Evolutionary conservation across 371 early-diverging fungal species (phyloP).

Genomic region (Furculomyces boomerangus): DNA sequence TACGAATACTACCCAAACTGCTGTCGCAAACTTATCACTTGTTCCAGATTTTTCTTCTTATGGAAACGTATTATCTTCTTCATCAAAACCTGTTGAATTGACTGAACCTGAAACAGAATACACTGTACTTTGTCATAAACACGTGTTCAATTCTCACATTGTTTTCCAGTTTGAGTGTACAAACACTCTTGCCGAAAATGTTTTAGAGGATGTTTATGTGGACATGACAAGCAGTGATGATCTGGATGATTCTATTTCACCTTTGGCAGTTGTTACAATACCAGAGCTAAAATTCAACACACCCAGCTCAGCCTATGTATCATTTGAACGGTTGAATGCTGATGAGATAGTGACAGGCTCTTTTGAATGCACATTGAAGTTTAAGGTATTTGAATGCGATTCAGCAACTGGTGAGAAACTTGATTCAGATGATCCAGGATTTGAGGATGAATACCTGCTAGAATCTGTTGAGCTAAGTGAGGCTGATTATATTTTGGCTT

Average conservation of each 20-base stretch:
- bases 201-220: slow-evolving; percentile 80
- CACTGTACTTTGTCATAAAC: slow-evolving; percentile 76
- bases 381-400: slow-evolving; percentile 86
- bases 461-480: slow-evolving; percentile 72
- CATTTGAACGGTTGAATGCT: slow-evolving; percentile 24
- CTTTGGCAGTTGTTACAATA: slow-evolving; percentile 25
- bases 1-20: slow-evolving; percentile 5
- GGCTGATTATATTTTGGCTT: slow-evolving; percentile 80
- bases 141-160: slow-evolving; percentile 71
- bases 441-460: slow-evolving; percentile 84
- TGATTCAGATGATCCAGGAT: slow-evolving; percentile 53
- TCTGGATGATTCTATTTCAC: slow-evolving; percentile 13
- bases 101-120: slow-evolving; percentile 95
- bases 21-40: slow-evolving; percentile 16
- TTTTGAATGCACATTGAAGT: slow-evolving; percentile 77
- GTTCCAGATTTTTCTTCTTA: slow-evolving; percentile 62
- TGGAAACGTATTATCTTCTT: slow-evolving; percentile 65
- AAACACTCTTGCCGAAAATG: slow-evolving; percentile 83
- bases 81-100: slow-evolving; percentile 50
- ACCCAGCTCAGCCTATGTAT: slow-evolving; percentile 68
- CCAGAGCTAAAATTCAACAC: slow-evolving; percentile 52
- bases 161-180: slow-evolving; percentile 91
- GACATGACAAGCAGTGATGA: slow-evolving; percentile 62
- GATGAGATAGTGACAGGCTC: slow-evolving; percentile 26
- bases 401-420: slow-evolving; percentile 78